Evolutionary conservation across 2,329 filamentous ascomycete species (phyloP).

Genomic region (Niveomyces coronatus): DNA sequence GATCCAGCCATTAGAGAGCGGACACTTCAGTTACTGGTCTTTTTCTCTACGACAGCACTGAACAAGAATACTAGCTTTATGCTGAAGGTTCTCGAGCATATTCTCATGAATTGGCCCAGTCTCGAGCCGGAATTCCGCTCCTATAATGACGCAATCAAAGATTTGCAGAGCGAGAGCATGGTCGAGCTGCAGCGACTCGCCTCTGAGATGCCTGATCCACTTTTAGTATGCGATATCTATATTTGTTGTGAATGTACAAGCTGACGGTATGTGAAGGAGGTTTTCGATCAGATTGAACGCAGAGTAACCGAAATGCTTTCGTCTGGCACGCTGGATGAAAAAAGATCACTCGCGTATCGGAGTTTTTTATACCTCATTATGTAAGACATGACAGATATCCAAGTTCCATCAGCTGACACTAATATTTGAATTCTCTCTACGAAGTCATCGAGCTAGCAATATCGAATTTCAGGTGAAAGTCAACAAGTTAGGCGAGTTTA

Average conservation of each 20-base stretch:
- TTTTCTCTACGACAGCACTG: constrained; percentile 72
- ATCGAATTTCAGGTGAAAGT: constrained; percentile 64
- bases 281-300: constrained; percentile 77
- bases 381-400: constrained; percentile 29
- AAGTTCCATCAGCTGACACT: too few relatives aligned
- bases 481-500: constrained; percentile 62
- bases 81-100: constrained; percentile 81
- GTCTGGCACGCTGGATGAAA: constrained; percentile 65
- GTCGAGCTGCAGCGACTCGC: constrained; percentile 83
- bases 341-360: constrained; percentile 73
- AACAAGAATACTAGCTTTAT: constrained; percentile 73
- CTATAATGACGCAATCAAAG: constrained; percentile 83
- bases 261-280: constrained; percentile 40
- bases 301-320: constrained; percentile 73
- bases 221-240: constrained; percentile 47
- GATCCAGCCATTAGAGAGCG: constrained; percentile 79
- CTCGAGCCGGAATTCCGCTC: constrained; percentile 59
- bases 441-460: constrained; percentile 71
- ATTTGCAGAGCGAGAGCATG: constrained; percentile 75
- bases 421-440: too few relatives aligned
- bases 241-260: neutral
- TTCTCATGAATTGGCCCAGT: constrained; percentile 71
- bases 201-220: constrained; percentile 81
- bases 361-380: constrained; percentile 92
- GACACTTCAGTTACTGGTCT: constrained; percentile 70